These are phyloP conservation scores for Pestalotiopsis sp. DNA, from an alignment of 2,329 filamentous ascomycete species.

Conservation along the genomic window DNA sequence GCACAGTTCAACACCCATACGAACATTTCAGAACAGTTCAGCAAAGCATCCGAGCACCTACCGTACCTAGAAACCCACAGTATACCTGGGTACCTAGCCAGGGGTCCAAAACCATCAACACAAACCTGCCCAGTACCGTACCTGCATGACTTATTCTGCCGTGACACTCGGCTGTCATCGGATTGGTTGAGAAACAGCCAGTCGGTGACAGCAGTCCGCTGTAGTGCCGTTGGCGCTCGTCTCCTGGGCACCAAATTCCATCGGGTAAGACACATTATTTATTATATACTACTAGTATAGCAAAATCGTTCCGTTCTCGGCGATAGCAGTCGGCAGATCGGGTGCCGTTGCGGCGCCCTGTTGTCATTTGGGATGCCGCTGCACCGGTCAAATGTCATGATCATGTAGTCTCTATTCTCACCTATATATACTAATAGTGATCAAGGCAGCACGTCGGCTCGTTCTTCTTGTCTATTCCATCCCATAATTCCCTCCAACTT, in stretches of 20 bases:
- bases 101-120: not conserved
- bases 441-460: not conserved
- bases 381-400: not conserved
- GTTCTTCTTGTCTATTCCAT: constrained; percentile 10
- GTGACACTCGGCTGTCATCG: constrained; percentile 1
- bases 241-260: not conserved
- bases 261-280: constrained; percentile 1
- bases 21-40: constrained; percentile 46
- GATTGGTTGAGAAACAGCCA: constrained; percentile 1
- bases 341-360: not conserved
- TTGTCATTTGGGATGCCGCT: not conserved
- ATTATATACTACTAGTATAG: not conserved
- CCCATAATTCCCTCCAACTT: constrained; percentile 9
- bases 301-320: constrained; percentile 3
- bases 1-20: constrained; percentile 38
- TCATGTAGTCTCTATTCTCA: not conserved
- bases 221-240: not conserved
- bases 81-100: not conserved
- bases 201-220: not conserved
- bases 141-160: constrained; percentile 20
- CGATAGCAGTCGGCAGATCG: not conserved
- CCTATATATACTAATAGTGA: not conserved
- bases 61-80: not conserved
- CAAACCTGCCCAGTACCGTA: not conserved
- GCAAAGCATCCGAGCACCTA: not conserved